These are phyloP conservation scores for Ampelocalamus luodianensis DNA, from an alignment of 176 grass and related monocot genomes.

Conservation along the genomic window DNA sequence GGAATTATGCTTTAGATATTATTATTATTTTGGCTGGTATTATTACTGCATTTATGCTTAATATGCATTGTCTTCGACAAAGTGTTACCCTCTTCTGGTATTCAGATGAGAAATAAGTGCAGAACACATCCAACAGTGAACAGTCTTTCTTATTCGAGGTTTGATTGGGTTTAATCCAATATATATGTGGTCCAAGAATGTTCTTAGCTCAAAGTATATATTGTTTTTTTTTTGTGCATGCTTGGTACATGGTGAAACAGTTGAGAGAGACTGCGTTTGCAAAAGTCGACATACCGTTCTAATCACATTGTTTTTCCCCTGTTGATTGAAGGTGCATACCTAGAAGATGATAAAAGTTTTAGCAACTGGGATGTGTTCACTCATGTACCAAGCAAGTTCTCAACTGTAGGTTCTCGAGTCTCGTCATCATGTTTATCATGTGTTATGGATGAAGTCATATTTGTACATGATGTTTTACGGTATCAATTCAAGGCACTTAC, in stretches of 20 bases:
- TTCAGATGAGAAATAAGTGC: not conserved
- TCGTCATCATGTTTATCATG: not conserved
- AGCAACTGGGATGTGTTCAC: constrained; percentile 78
- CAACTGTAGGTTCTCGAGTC: not conserved
- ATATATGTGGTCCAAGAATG: not conserved
- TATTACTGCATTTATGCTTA: too few species aligned
- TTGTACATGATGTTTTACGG: not conserved
- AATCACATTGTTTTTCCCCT: not conserved
- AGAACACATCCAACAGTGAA: not conserved
- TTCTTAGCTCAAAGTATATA: not conserved
- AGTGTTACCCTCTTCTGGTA: not conserved
- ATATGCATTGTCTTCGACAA: too few species aligned
- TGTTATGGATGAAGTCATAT: not conserved
- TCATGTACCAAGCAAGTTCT: constrained; percentile 48
- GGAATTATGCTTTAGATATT: too few species aligned
- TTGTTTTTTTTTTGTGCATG: too few species aligned
- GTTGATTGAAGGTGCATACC: constrained; percentile 72
- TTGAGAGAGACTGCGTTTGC: not conserved
- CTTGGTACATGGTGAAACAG: too few species aligned
- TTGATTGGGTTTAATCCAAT: not conserved
- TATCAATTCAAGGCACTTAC: not conserved
- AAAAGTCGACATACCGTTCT: not conserved
- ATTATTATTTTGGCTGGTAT: too few species aligned
- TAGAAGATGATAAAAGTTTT: constrained; percentile 60
- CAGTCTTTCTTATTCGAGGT: not conserved